Conservation (phyloP, 2,329 filamentous ascomycete species). For the Exophiala xenobiotica region DNA sequence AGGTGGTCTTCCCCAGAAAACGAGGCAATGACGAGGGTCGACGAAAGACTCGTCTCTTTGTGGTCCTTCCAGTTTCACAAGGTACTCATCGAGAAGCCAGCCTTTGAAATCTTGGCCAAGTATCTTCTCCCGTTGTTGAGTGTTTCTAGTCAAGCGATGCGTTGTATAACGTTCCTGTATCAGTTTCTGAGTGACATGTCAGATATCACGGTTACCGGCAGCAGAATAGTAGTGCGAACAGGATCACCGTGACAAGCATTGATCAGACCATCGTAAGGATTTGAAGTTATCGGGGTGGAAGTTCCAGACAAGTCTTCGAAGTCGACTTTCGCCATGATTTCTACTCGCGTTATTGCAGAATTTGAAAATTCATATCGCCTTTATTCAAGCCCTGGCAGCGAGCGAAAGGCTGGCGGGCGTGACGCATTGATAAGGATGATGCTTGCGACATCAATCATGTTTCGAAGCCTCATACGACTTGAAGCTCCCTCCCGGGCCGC, state of each 20-base stretch:
- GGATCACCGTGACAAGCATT: slow-evolving; percentile 63
- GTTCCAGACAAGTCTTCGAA: slow-evolving; percentile 40
- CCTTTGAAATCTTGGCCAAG: slow-evolving; percentile 64
- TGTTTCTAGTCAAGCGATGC: slow-evolving; percentile 74
- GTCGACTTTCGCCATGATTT: slow-evolving; percentile 32
- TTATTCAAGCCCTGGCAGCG: neutral
- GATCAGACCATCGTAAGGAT: slow-evolving; percentile 76
- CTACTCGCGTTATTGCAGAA: neutral
- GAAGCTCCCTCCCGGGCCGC: neutral
- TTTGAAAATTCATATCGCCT: neutral
- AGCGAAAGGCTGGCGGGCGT: neutral
- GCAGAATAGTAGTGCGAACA: slow-evolving; percentile 46
- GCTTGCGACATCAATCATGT: too few relatives aligned
- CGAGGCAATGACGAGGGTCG: slow-evolving; percentile 78
- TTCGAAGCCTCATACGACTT: neutral
- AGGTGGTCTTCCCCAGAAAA: slow-evolving; percentile 85
- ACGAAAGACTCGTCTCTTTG: slow-evolving; percentile 65
- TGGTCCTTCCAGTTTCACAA: slow-evolving; percentile 67
- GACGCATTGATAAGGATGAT: neutral
- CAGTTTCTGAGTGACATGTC: slow-evolving; percentile 49
- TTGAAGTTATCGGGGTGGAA: slow-evolving; percentile 49
- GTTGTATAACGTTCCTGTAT: slow-evolving; percentile 71
- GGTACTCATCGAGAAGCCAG: slow-evolving; percentile 72
- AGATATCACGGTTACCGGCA: slow-evolving; percentile 7
- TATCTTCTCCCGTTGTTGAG: slow-evolving; percentile 72